Evolutionary conservation across 345 rosid genomes (phyloP).

Genomic region (Salix dunnii): DNA sequence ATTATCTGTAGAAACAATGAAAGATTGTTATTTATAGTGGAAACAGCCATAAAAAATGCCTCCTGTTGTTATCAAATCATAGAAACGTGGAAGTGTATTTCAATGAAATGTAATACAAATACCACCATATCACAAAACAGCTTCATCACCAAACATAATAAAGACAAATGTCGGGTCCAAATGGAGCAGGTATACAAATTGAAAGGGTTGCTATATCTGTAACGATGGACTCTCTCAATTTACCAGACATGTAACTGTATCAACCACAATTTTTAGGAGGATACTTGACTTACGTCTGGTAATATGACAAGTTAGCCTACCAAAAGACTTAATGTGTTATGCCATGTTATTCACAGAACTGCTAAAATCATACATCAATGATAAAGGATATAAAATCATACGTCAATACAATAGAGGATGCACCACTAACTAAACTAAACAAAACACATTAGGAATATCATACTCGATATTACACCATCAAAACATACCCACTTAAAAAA

Average conservation of each 20-base stretch:
- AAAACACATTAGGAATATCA: background rate
- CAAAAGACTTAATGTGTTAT: background rate
- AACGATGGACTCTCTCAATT: conserved; percentile 45
- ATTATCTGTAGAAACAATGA: conserved; percentile 49
- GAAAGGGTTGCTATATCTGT: conserved; percentile 39
- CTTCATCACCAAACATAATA: background rate
- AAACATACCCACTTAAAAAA: background rate
- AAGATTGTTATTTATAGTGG: rapidly evolving
- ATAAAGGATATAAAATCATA: no score
- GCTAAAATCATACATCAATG: no score
- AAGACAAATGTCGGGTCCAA: conserved; percentile 39
- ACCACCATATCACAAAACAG: background rate
- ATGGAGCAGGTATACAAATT: conserved; percentile 73
- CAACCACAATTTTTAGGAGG: conserved; percentile 39
- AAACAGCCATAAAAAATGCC: background rate
- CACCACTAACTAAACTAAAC: background rate
- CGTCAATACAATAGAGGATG: background rate
- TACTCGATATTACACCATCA: conserved; percentile 17
- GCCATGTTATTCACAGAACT: background rate
- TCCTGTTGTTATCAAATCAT: background rate
- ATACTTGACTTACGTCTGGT: conserved; percentile 72
- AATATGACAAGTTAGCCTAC: background rate
- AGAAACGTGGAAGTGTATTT: background rate
- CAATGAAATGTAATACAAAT: background rate
- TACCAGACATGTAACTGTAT: conserved; percentile 75